These are phyloP conservation scores for Tuber aestivum DNA, from an alignment of 495 filamentous ascomycete species.

Conservation along the genomic window DNA sequence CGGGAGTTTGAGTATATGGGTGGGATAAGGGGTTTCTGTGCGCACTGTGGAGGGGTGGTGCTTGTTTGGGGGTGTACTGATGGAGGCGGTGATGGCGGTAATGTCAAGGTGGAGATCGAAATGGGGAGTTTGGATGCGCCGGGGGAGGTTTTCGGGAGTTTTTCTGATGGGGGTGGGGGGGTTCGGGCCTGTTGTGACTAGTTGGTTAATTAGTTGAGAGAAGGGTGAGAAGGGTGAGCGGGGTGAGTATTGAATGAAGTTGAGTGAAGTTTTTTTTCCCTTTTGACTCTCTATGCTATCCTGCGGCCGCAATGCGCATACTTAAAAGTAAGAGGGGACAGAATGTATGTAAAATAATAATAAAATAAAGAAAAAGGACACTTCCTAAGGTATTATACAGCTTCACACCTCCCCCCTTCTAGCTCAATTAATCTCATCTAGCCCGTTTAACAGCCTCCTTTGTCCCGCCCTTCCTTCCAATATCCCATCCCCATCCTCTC, in stretches of 20 bases:
- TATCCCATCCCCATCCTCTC: conserved; percentile 74
- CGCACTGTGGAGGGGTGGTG: background rate
- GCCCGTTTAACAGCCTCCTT: conserved; percentile 23
- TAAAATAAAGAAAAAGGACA: background rate
- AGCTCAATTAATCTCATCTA: conserved; percentile 5
- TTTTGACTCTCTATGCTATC: background rate
- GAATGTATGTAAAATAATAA: background rate
- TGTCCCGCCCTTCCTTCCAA: conserved; percentile 59
- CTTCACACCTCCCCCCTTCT: background rate
- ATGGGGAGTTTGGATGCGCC: background rate
- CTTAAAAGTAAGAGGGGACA: background rate
- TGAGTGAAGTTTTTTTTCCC: background rate
- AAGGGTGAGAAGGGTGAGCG: no score
- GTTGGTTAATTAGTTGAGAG: background rate
- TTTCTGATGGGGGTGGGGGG: background rate
- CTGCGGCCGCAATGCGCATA: background rate
- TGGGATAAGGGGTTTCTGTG: background rate
- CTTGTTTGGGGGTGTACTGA: background rate
- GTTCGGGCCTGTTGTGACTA: background rate
- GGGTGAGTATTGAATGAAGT: background rate
- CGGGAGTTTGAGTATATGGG: background rate
- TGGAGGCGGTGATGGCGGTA: background rate
- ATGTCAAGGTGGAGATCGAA: background rate
- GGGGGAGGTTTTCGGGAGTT: background rate
- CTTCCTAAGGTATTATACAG: background rate